Percentiles rank a stretch among this genome's conserved stretches.
Conservation (phyloP, 768 basidiomycete species). For the Amyloporia xantha region DNA sequence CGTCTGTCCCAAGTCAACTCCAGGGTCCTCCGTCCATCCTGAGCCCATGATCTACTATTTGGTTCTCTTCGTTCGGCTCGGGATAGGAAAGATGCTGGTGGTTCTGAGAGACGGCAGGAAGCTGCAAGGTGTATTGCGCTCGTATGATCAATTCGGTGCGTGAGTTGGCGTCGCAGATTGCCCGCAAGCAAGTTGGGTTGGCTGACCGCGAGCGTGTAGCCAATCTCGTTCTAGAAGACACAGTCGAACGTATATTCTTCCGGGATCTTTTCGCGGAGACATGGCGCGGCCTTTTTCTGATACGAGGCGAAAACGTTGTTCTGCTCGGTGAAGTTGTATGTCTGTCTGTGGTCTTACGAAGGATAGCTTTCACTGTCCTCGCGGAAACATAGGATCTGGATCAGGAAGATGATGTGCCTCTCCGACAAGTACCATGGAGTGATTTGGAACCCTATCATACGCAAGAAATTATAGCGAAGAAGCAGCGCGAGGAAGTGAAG, state of each 20-base stretch:
- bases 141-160: constrained; percentile 97
- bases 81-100: constrained; percentile 95
- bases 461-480: constrained; percentile 65
- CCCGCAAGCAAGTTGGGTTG: background rate
- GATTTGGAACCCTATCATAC: constrained; percentile 67
- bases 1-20: constrained; percentile 55
- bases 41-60: constrained; percentile 19
- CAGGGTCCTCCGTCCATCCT: constrained; percentile 19
- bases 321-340: constrained; percentile 93
- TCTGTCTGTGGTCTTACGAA: constrained; percentile 13
- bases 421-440: constrained; percentile 68
- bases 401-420: constrained; percentile 80
- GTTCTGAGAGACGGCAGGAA: constrained; percentile 95
- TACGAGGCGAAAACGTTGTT: constrained; percentile 98
- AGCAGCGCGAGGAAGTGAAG: constrained; percentile 76
- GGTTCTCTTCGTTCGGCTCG: constrained; percentile 22
- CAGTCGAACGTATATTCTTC: constrained; percentile 92
- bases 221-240: constrained; percentile 95
- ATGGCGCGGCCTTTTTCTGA: constrained; percentile 85
- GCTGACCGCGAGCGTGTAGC: constrained; percentile 40
- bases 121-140: constrained; percentile 90
- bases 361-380: background rate
- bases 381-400: constrained; percentile 68
- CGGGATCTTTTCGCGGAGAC: constrained; percentile 82
- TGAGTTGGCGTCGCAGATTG: background rate